Base-by-base conservation (phyloP, 495 filamentous ascomycete genomes). In the Lepraria neglecta region DNA sequence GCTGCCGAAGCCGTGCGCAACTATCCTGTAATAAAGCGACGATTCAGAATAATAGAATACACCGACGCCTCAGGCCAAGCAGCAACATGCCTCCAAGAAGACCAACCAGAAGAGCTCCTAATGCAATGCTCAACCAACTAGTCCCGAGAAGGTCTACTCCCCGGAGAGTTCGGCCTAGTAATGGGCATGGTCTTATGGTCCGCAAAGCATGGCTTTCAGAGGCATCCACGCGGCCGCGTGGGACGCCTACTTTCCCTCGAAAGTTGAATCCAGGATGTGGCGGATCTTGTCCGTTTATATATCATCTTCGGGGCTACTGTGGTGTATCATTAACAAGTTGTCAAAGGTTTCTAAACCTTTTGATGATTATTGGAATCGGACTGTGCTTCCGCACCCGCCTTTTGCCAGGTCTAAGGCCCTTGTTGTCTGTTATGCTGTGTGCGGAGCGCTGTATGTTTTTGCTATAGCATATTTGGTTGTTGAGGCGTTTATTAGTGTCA, bases 401-500 rank as follows among this genome's bases (percentile, higher is more conserved):
- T 38, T 50, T 60, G 58, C 30, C 6, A 51, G 45, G 31, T 35
- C 45, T 15, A 51, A 17, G 45, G 19, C 45, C 10, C 10, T 52
- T n/a, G 46, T 60, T 30, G 33, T n/a, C 11, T 24, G 35, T 27
- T 52, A 45, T 43, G 31, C n/a, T 24, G 70, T 44, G 45, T 63
- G 15, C 56, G 59, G n/a, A 52, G 67, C 30, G n/a, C 30, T 65
- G 19, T 75, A 71, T 52, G 43, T 56, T 35, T 17, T 65, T 1
- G 46, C 38, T 40, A 67, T 72, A n/a, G 59, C 28, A 0, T 74
- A 56, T 57, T 65, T 75, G 0, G 59, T 76, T 12, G 60, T 69
- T 12, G 70, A 76, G 56, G 71, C 70, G 28, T 66, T 74, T 27
- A 69, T 75, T 47, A 64, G 61, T n/a, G 14, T 75, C 21, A 66